Conservation (phyloP, 2,329 filamentous ascomycete genomes). For the Claviceps maximensis region DNA sequence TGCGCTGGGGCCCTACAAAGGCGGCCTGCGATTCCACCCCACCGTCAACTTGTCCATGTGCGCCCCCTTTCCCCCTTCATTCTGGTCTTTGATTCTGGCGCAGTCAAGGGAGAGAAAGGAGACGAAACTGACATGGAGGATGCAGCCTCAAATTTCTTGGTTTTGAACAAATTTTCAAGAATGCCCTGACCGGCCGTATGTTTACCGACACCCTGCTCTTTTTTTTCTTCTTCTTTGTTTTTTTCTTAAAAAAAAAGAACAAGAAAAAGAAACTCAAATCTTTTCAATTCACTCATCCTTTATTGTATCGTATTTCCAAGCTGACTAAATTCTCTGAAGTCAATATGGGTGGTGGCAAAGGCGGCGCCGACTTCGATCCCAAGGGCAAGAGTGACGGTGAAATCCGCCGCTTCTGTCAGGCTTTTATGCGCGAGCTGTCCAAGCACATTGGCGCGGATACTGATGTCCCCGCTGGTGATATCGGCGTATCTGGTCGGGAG, state of each 20-base stretch:
- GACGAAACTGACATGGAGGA: constrained; percentile 12
- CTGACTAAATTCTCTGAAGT: constrained; percentile 12
- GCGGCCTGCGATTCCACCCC: constrained; percentile 88
- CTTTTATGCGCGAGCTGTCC: constrained; percentile 92
- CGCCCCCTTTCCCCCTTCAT: constrained; percentile 6
- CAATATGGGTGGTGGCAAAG: constrained; percentile 90
- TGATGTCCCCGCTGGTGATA: constrained; percentile 93
- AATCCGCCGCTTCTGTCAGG: constrained; percentile 91
- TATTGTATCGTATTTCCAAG: too few species aligned
- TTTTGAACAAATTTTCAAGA: constrained; percentile 99
- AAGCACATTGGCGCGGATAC: constrained; percentile 95
- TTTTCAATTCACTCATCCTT: too few species aligned
- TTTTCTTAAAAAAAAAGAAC: too few species aligned
- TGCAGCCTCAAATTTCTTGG: constrained; percentile 81
- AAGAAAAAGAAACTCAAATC: too few species aligned
- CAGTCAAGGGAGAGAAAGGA: neutral
- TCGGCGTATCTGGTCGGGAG: constrained; percentile 84
- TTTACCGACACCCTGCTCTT: constrained; percentile 12
- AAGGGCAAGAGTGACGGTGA: constrained; percentile 97
- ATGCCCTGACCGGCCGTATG: constrained; percentile 88
- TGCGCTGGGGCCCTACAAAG: constrained; percentile 94
- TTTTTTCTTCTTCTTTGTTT: too few species aligned
- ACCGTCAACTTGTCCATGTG: constrained; percentile 62
- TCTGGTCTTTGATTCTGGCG: neutral
- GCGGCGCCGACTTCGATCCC: constrained; percentile 95